These are phyloP conservation scores for Torulaspora gathmanii DNA, from an alignment of 805 yeast genomes.

Conservation along the genomic window DNA sequence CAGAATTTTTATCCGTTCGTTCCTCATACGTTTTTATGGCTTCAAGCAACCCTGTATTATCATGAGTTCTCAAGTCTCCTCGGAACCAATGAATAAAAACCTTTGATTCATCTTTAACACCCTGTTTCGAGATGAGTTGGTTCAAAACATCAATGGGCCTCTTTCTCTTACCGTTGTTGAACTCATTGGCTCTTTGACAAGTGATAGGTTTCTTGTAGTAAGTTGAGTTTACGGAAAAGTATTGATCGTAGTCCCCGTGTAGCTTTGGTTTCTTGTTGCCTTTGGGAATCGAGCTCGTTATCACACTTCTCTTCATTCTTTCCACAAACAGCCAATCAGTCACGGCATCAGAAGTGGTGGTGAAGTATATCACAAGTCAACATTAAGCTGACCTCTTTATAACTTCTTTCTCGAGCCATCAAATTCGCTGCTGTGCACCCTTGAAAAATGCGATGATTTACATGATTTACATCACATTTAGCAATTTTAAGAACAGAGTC, in stretches of 20 bases:
- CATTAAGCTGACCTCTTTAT: no score
- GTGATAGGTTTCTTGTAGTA: conserved; percentile 21
- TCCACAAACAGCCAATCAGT: neutral
- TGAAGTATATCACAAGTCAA: no score
- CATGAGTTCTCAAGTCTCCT: conserved; percentile 43
- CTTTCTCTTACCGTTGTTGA: conserved; percentile 17
- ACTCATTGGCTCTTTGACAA: conserved; percentile 18
- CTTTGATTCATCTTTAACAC: conserved; percentile 6
- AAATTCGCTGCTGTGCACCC: neutral
- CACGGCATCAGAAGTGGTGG: no score
- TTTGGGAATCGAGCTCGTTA: neutral
- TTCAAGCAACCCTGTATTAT: conserved; percentile 41
- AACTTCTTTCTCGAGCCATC: neutral
- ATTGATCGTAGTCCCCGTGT: conserved; percentile 17
- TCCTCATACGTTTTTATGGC: conserved; percentile 36
- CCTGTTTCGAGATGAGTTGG: conserved; percentile 2
- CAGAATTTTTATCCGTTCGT: conserved; percentile 13
- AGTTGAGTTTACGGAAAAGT: conserved; percentile 12
- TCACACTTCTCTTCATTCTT: conserved; percentile 7
- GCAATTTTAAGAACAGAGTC: neutral
- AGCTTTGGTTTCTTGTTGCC: conserved; percentile 5
- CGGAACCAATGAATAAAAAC: conserved; percentile 44
- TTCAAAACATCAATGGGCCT: conserved; percentile 19
- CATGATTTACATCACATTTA: no score
- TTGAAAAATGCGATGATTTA: neutral